Percentiles rank a stretch among this genome's conserved stretches.
Evolutionary conservation across 2,329 filamentous ascomycete species (phyloP).

Genomic region (Bipolaris oryzae): DNA sequence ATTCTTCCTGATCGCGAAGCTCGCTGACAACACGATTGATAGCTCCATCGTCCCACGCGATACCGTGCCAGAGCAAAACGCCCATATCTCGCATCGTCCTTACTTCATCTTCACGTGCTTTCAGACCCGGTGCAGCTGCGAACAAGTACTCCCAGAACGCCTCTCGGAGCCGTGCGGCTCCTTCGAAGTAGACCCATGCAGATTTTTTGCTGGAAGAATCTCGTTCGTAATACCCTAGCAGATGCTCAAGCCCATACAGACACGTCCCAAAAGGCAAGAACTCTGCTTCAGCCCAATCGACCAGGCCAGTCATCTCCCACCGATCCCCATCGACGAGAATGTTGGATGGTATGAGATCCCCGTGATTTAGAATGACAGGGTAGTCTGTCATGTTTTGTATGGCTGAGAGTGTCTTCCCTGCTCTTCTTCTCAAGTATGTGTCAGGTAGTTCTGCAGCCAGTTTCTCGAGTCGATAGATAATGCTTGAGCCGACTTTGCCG

Average conservation of each 20-base stretch:
- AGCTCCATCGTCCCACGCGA: conserved; percentile 66
- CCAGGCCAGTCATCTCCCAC: conserved; percentile 58
- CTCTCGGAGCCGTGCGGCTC: conserved; percentile 52
- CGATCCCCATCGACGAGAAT: conserved; percentile 58
- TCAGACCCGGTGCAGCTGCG: conserved; percentile 46
- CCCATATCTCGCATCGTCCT: conserved; percentile 59
- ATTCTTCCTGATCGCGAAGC: conserved; percentile 58
- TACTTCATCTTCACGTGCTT: conserved; percentile 45
- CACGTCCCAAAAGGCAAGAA: conserved; percentile 64
- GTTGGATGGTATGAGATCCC: conserved; percentile 65
- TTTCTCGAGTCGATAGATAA: conserved; percentile 32
- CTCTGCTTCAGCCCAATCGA: conserved; percentile 71
- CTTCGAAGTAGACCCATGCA: conserved; percentile 51
- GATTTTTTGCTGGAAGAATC: neutral
- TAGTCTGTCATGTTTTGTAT: conserved; percentile 56
- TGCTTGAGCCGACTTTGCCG: conserved; percentile 38
- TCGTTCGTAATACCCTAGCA: conserved; percentile 58
- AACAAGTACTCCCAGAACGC: conserved; percentile 59
- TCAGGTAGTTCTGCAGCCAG: conserved; percentile 36
- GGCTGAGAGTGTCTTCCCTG: conserved; percentile 14
- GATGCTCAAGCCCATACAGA: conserved; percentile 65
- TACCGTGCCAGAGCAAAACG: conserved; percentile 67
- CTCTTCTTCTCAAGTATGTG: conserved; percentile 23
- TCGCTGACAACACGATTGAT: conserved; percentile 64
- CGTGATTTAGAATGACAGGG: conserved; percentile 65